A percentile compares a stretch with the other conserved stretches of the same genome.
Conservation (phyloP, 2,329 filamentous ascomycete genomes). For the Monosporascus ibericus region DNA sequence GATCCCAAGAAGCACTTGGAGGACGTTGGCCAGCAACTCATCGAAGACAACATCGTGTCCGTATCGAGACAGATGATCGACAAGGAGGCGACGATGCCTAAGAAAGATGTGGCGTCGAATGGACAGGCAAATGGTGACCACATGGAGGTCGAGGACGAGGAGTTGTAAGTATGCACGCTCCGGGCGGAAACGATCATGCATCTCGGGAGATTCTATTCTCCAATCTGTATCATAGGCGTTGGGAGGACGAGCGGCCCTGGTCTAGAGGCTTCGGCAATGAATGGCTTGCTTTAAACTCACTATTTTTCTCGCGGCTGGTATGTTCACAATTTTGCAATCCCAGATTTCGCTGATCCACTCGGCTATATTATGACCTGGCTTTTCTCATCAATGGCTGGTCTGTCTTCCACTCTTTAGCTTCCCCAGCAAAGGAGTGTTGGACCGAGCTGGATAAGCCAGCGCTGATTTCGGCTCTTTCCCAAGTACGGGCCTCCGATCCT, state of each 20-base stretch:
- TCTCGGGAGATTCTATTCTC: conserved; percentile 11
- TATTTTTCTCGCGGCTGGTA: conserved; percentile 3
- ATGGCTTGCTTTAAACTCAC: conserved; percentile 17
- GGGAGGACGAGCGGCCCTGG: conserved; percentile 19
- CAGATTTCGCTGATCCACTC: conserved; percentile 1
- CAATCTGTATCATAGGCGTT: conserved; percentile 28
- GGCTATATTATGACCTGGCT: too few species aligned
- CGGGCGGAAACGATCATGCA: conserved; percentile 9
- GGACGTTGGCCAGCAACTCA: conserved; percentile 90
- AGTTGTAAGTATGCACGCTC: conserved; percentile 24
- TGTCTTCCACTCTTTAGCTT: too few species aligned
- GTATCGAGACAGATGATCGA: conserved; percentile 99
- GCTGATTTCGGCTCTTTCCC: neutral
- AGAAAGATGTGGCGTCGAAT: conserved; percentile 51
- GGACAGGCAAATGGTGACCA: conserved; percentile 48
- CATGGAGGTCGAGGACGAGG: conserved; percentile 66
- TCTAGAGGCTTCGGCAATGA: conserved; percentile 20
- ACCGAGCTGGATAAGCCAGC: neutral
- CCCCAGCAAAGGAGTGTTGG: too few species aligned
- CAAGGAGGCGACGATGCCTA: conserved; percentile 92
- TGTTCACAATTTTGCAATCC: conserved; percentile 3
- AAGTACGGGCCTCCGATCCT: too few species aligned
- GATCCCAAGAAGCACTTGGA: conserved; percentile 99
- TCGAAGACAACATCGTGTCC: conserved; percentile 98
- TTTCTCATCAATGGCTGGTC: too few species aligned